A percentile compares a stretch with the other conserved stretches of the same genome.
phyloP scores from a whole-genome alignment of 177 flowering plant genomes.

The Vitis hybrid region DNA sequence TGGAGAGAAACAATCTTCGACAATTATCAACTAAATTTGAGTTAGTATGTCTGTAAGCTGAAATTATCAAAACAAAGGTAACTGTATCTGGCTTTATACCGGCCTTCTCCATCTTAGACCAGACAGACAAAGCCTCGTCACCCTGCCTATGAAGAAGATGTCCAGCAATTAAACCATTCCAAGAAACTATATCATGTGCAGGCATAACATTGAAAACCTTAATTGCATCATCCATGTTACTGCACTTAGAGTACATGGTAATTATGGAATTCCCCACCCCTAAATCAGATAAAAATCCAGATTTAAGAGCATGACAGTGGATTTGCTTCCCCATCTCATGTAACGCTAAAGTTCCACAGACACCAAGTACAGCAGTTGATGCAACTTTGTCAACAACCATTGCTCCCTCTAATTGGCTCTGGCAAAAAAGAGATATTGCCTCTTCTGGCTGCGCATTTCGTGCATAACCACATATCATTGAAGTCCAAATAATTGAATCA shows the following conservation, averaged over 20 bases:
- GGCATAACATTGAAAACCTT: slow-evolving; percentile 59
- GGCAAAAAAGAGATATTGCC: slow-evolving; percentile 56
- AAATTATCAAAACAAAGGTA: slow-evolving; percentile 59
- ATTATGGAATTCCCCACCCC: slow-evolving; percentile 61
- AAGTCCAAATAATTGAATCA: slow-evolving; percentile 53
- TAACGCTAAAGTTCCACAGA: slow-evolving; percentile 75
- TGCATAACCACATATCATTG: slow-evolving; percentile 80
- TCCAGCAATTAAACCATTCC: slow-evolving; percentile 74
- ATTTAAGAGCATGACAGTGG: slow-evolving; percentile 59
- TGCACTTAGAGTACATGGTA: slow-evolving; percentile 85
- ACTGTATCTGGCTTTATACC: slow-evolving; percentile 58
- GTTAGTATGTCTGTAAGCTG: slow-evolving; percentile 62
- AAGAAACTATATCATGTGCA: slow-evolving; percentile 61
- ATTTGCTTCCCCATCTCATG: slow-evolving; percentile 73
- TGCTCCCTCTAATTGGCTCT: slow-evolving; percentile 37
- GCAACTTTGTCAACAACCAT: slow-evolving; percentile 59
- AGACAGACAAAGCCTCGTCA: slow-evolving; percentile 61
- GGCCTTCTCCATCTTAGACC: slow-evolving; percentile 55
- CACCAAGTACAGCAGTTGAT: slow-evolving; percentile 55
- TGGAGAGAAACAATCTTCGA: slow-evolving; percentile 54
- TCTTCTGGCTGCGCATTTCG: slow-evolving; percentile 63
- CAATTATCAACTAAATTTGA: slow-evolving; percentile 54
- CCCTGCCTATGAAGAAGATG: slow-evolving; percentile 75
- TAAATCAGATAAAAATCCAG: slow-evolving; percentile 46
- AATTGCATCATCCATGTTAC: slow-evolving; percentile 54